Conservation (phyloP, 1,284 basidiomycete genomes). For the Ceratobasidium theobromae region DNA sequence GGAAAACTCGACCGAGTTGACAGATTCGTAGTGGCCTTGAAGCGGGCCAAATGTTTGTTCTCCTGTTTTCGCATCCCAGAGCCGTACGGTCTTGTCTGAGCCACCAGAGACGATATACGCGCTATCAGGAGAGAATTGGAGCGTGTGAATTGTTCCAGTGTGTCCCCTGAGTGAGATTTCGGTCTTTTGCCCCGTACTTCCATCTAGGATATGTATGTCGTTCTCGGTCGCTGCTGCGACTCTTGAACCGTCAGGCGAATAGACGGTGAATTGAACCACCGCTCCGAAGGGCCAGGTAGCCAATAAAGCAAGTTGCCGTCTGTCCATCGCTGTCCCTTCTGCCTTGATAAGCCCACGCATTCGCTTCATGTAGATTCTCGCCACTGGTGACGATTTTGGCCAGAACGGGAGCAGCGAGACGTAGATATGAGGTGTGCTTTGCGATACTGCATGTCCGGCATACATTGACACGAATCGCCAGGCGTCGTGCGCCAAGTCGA, state of each 20-base stretch:
- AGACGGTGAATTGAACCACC: neutral
- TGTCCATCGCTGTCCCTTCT: neutral
- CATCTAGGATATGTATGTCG: neutral
- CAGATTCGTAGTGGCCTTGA: neutral
- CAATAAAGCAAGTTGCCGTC: neutral
- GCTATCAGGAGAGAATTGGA: neutral
- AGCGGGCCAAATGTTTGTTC: neutral
- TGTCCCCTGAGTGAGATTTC: neutral
- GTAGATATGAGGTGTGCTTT: slow-evolving; percentile 14
- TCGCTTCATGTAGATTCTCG: neutral
- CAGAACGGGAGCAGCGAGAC: neutral
- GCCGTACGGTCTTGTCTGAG: neutral
- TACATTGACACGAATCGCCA: neutral
- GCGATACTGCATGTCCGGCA: neutral
- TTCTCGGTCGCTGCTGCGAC: neutral
- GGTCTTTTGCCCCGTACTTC: neutral
- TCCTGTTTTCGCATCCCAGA: neutral
- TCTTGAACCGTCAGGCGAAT: neutral
- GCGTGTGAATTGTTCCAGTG: neutral
- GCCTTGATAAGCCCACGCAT: neutral
- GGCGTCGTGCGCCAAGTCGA: neutral
- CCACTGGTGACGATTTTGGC: neutral
- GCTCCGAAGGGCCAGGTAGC: neutral
- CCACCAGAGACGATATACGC: neutral
- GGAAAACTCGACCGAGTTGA: neutral